Conservation (phyloP, 257 asterid genomes). For the Prunella vulgaris region DNA sequence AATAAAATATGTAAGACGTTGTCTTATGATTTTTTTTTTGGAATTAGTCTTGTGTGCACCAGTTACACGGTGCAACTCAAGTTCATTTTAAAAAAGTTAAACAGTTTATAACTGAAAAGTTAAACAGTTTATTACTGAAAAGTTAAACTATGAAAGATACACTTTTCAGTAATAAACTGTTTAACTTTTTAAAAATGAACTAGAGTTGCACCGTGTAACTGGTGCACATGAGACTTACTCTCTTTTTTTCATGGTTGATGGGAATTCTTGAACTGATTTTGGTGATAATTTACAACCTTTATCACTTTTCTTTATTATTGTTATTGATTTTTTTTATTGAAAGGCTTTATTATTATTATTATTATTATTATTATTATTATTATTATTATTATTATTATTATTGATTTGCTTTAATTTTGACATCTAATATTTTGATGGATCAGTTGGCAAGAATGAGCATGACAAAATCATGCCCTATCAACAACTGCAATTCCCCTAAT, state of each 20-base stretch:
- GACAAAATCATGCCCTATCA: constrained; percentile 38
- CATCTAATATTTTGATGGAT: constrained; percentile 19
- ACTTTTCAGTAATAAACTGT: too few relatives aligned
- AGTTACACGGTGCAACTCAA: too few relatives aligned
- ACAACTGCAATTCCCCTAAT: constrained; percentile 44
- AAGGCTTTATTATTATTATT: constrained; percentile 4
- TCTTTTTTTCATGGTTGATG: not conserved
- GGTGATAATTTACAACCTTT: not conserved
- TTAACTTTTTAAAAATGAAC: too few relatives aligned
- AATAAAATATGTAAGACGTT: not conserved
- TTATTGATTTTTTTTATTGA: not conserved
- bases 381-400: not conserved
- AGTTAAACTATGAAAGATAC: too few relatives aligned
- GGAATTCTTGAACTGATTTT: not conserved
- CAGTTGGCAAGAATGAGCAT: constrained; percentile 26
- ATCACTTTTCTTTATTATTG: constrained; percentile 1
- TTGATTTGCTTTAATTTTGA: not conserved
- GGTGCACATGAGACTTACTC: too few relatives aligned
- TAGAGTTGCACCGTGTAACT: too few relatives aligned
- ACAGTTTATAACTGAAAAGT: too few relatives aligned
- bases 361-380: not conserved
- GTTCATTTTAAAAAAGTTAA: too few relatives aligned
- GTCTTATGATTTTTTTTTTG: too few relatives aligned
- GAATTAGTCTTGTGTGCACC: too few relatives aligned
- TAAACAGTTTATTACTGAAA: too few relatives aligned